Percentiles rank a stretch among this genome's conserved stretches.
These are phyloP conservation scores for Elongisporangium undulatum DNA, from an alignment of 352 stramenopile genomes.

Conservation along the genomic window DNA sequence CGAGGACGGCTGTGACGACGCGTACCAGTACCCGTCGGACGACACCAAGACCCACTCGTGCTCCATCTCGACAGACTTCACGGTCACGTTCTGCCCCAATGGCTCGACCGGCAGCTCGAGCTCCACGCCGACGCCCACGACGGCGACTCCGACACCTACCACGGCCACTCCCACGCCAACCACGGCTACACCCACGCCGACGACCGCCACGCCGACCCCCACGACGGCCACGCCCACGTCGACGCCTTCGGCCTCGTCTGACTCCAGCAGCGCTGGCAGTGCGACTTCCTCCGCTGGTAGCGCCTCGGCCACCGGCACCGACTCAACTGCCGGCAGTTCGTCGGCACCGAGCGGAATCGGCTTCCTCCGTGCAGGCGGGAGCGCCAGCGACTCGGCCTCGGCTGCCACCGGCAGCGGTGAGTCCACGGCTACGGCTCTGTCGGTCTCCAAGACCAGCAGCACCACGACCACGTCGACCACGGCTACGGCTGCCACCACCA, in stretches of 20 bases:
- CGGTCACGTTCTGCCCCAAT: constrained; percentile 48
- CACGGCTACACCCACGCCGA: constrained; percentile 11
- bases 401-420: neutral
- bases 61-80: constrained; percentile 40
- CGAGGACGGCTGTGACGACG: constrained; percentile 44
- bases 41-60: constrained; percentile 53
- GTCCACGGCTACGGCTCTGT: neutral
- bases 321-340: neutral
- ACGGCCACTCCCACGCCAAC: constrained; percentile 3
- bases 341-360: neutral
- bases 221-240: constrained; percentile 13
- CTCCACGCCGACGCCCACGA: constrained; percentile 10
- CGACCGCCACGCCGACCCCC: constrained; percentile 11
- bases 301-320: neutral
- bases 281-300: neutral
- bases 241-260: constrained; percentile 2
- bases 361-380: constrained; percentile 1
- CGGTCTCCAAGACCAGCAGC: neutral
- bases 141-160: constrained; percentile 11
- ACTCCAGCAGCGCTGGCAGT: neutral
- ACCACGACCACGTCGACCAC: neutral
- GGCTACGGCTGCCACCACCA: neutral
- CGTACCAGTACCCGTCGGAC: constrained; percentile 60
- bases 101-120: constrained; percentile 7
- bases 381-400: constrained; percentile 11